These are phyloP conservation scores for Didymella exigua DNA, from an alignment of 2,329 filamentous ascomycete species.

Conservation along the genomic window DNA sequence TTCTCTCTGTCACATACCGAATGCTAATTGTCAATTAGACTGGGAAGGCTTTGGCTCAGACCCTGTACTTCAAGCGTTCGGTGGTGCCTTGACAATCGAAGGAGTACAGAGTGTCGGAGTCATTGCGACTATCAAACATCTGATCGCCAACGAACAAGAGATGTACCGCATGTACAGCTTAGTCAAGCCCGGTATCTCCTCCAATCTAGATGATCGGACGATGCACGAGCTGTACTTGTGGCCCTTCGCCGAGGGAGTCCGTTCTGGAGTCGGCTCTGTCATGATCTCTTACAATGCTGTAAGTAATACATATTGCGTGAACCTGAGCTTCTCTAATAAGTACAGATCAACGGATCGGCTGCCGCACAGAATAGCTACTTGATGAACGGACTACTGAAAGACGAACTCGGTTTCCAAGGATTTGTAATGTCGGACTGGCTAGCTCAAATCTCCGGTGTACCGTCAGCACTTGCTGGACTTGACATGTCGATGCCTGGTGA, in stretches of 20 bases:
- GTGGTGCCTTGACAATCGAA: slow-evolving; percentile 75
- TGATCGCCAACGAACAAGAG: slow-evolving; percentile 75
- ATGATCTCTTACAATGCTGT: slow-evolving; percentile 77
- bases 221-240: slow-evolving; percentile 82
- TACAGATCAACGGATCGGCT: slow-evolving; percentile 55
- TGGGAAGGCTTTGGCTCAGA: slow-evolving; percentile 78
- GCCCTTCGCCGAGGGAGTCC: slow-evolving; percentile 82
- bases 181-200: slow-evolving; percentile 45
- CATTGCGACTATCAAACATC: slow-evolving; percentile 74
- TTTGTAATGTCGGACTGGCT: slow-evolving; percentile 92
- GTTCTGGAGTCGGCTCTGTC: slow-evolving; percentile 75
- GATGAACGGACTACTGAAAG: slow-evolving; percentile 82
- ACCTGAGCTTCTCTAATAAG: slow-evolving; percentile 10
- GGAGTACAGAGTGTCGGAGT: slow-evolving; percentile 76
- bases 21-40: slow-evolving; percentile 35
- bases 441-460: slow-evolving; percentile 80
- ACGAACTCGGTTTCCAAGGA: slow-evolving; percentile 85
- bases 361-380: slow-evolving; percentile 78
- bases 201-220: slow-evolving; percentile 76
- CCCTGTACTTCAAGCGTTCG: slow-evolving; percentile 73
- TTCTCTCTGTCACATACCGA: not conserved
- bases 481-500: slow-evolving; percentile 83
- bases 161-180: slow-evolving; percentile 54
- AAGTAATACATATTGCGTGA: slow-evolving; percentile 10
- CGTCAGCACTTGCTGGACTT: slow-evolving; percentile 77